Evolutionary conservation across 441 rosid species (phyloP), one percentile per base, ranked within the genome.

Genomic region (Codiaeum variegatum): DNA sequence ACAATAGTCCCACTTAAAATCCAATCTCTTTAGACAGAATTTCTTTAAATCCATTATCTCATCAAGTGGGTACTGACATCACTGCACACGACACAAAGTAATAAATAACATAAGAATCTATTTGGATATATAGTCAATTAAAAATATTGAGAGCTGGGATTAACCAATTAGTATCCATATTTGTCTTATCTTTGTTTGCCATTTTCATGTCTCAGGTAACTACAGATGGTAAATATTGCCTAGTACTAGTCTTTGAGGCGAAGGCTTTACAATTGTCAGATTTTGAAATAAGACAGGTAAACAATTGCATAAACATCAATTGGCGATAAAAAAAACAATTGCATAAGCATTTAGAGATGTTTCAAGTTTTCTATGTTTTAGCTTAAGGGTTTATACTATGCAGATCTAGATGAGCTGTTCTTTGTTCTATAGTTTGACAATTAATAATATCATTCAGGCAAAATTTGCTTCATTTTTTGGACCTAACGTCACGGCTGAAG

Each of bases 391-490:
- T 23, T 13, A 7, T 52, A 12, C 40, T 12, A 51, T 54, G 28
- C 24, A 44, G 44, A 70, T 16, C 40, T 47, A 64, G 32, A 31
- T 3, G 0, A 16, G 29, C 47, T 64, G 63, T 63, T 66, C n/a
- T 40, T 42, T 32, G 51, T 24, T 40, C 16, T 46, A 29, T 59
- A 4, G 63, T 59, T 26, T 15, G 31, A 13, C 23, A 68, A 26
- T 16, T 59, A 49, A 12, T 12, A 63, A 73, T 12, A 64, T 76
- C 54, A 52, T 75, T 55, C 78, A 94, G 98, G 97, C 87, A 21
- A 94, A 94, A 84, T 92, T 94, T 67, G 62, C 97, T 74, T 92
- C 98, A 32, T 92, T 94, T 83, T 94, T 94, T 77, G 98, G 96
- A 79, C 97, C 98, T 16, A 80, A 89, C 74, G 85, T 92, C 80